phyloP scores from a whole-genome alignment of 1,139 yeast genomes.

The Nakaseomyces delphensis region DNA sequence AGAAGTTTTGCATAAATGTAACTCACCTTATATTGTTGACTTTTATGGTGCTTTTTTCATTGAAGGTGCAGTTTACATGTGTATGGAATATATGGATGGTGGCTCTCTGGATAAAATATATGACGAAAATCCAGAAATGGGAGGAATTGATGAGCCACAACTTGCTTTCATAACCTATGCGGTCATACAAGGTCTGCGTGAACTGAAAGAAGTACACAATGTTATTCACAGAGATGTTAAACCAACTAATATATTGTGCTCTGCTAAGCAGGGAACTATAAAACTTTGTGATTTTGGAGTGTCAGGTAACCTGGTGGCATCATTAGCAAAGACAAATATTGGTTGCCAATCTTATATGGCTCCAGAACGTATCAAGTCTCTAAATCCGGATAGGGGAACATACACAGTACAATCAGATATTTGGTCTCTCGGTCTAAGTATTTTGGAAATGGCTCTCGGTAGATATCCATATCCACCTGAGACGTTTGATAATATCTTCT shows the following conservation, averaged over 20 bases:
- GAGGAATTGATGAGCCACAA: slow-evolving; percentile 73
- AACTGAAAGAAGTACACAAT: slow-evolving; percentile 79
- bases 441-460: slow-evolving; percentile 84
- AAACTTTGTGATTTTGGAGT: slow-evolving; percentile 97
- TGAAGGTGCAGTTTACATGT: slow-evolving; percentile 97
- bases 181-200: slow-evolving; percentile 74
- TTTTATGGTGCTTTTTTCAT: slow-evolving; percentile 95
- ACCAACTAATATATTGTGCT: slow-evolving; percentile 86
- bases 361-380: slow-evolving; percentile 82
- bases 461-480: slow-evolving; percentile 94
- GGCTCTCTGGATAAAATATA: slow-evolving; percentile 87
- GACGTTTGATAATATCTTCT: slow-evolving; percentile 79
- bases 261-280: slow-evolving; percentile 68
- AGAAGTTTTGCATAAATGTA: slow-evolving; percentile 85
- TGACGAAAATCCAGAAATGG: slow-evolving; percentile 38
- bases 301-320: slow-evolving; percentile 88
- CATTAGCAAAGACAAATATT: slow-evolving; percentile 89
- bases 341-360: slow-evolving; percentile 99
- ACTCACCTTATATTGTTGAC: slow-evolving; percentile 83
- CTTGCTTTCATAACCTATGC: slow-evolving; percentile 76
- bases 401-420: slow-evolving; percentile 93
- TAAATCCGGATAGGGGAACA: slow-evolving; percentile 57
- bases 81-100: slow-evolving; percentile 98
- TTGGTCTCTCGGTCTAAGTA: slow-evolving; percentile 89
- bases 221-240: slow-evolving; percentile 96